Base-by-base conservation (phyloP, 2,329 filamentous ascomycete species). In the Colletotrichum nymphaeae region DNA sequence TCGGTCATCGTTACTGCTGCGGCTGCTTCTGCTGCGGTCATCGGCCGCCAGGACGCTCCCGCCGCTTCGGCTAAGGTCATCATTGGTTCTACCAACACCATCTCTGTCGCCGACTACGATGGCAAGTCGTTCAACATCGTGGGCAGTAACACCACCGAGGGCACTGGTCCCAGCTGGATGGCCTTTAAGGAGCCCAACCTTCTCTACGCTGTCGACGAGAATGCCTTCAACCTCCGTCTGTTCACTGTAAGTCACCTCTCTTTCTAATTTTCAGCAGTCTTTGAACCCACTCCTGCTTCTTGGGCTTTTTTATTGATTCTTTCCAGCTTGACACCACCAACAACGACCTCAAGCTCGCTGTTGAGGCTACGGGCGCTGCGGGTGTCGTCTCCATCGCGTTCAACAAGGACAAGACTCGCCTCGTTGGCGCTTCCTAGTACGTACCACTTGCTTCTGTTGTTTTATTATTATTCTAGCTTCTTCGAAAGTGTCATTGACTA, bases 141-240 rank as follows among this genome's bases (percentile, higher is more conserved):
- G 30, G 30, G 30, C 30, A 32, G 30, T 32, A 32, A 32, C 30
- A 32, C 30, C 30, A 32, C 30, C 30, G 30, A 32, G 30, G 30
- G 30, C 9, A 32, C 30, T 32, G 30, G 30, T 32, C 30, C 86
- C 26, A 87, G 85, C 73, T 89, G 87, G 87, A 78, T 89, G 79
- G 78, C 82, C 52, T 84, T 83, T 77, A 82, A 81, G 62, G 73
- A 79, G 22, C 82, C 83, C 30, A 80, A 83, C 76, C 76, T 79
- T 5, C 72, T 89, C 56, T 88, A 87, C 72, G 84, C 85, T 57
- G 84, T 86, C 24, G 83, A 89, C 74, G 88, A 89, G 82, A 84
- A 83, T 75, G 80, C 81, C 75, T 78, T 79, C 63, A 76, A 78
- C 57, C 79, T 85, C n/a, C 81, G 83, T 71, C 77, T 84, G 19